Base-by-base conservation (phyloP, 345 rosid species). In the Leavenworthia alabamica region DNA sequence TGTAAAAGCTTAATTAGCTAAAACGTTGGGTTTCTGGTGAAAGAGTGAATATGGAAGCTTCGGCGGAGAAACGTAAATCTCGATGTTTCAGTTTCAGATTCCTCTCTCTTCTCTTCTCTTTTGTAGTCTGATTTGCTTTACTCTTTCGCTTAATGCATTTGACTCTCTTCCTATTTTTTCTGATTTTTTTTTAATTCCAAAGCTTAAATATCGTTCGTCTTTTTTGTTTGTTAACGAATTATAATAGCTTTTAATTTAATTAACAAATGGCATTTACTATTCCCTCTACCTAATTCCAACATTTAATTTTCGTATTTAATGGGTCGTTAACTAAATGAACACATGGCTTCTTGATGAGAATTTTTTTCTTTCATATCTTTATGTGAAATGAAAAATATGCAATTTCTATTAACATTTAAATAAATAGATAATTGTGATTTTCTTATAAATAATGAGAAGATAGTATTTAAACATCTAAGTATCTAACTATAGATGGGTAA, bases 1-100 rank as follows among this genome's bases (percentile, higher is more conserved):
- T 49, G 53, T 6, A 13, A 6, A 4, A 31, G 13, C 13, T 15
- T 3, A n/a, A 0, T 47, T 33, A 7, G 54, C 50, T 51, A 26
- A 64, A 56, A 27, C 64, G 33, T 28, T 66, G 58, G 64, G 56
- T 27, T 35, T 66, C 42, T 47, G 58, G 64, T 37, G 70, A 65
- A 64, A 10, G 44, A 35, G 11, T 36, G 19, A 29, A 35, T 20
- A 44, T 67, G 62, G 57, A 62, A 54, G 64, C 70, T 70, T 63
- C 74, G 64, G 53, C 74, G 74, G 70, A 63, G 74, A 70, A 63
- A 70, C 75, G 75, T 63, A 70, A 70, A 70, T 70, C 75, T 70
- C 75, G 70, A 70, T 55, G 70, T 47, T 62, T 63, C 69, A 56
- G 75, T 70, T 63, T 56, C 69, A 70, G 68, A 62, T 55, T 56